A percentile compares a stretch with the other conserved stretches of the same genome.
phyloP scores from a whole-genome alignment of 2,329 filamentous ascomycete genomes.

The Keithomyces neogunnii region DNA sequence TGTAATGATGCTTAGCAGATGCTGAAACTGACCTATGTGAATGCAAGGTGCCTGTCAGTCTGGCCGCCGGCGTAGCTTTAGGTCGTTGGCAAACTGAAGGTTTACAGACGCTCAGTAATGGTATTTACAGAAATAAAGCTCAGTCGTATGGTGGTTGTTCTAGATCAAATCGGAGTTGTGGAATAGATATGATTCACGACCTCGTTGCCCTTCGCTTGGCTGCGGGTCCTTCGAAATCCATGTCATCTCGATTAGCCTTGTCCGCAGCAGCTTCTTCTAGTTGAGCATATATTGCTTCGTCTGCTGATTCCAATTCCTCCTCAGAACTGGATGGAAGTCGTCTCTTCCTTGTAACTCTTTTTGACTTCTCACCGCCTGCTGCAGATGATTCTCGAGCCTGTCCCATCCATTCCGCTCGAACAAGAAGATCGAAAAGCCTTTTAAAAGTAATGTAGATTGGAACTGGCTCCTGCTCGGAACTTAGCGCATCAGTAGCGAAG shows the following conservation, averaged over 20 bases:
- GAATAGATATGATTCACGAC: too few relatives aligned
- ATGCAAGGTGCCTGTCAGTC: too few relatives aligned
- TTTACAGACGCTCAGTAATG: too few relatives aligned
- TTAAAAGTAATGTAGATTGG: neutral
- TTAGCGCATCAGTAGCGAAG: neutral
- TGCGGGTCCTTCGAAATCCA: neutral
- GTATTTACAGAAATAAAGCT: too few relatives aligned
- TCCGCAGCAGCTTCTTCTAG: neutral
- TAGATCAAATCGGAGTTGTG: too few relatives aligned
- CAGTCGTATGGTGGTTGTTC: too few relatives aligned
- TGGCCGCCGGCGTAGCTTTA: too few relatives aligned
- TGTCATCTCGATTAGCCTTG: neutral
- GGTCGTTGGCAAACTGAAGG: too few relatives aligned
- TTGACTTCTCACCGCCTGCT: neutral
- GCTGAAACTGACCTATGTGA: too few relatives aligned
- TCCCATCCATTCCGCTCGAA: neutral
- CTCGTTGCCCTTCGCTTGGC: neutral
- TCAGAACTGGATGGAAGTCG: neutral
- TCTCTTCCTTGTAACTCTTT: neutral
- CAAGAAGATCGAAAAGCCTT: neutral
- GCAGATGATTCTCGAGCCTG: neutral
- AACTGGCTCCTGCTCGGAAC: neutral
- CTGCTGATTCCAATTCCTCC: neutral
- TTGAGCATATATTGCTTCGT: neutral
- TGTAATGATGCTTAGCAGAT: too few relatives aligned